phyloP scores from a whole-genome alignment of 1,284 basidiomycete species.

The Naganishia albida region DNA sequence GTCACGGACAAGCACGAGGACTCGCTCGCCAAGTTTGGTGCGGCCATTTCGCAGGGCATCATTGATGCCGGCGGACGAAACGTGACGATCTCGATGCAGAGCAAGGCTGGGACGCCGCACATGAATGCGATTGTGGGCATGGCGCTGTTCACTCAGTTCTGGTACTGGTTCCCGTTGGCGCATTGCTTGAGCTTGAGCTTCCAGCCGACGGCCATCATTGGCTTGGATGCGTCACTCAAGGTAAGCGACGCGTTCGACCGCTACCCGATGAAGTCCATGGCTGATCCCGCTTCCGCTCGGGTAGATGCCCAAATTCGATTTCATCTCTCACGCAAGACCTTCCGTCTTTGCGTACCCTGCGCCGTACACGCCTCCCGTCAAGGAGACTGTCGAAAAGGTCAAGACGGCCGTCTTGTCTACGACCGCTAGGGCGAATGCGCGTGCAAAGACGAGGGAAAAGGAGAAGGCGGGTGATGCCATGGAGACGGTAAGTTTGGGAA shows the following conservation, averaged over 20 bases:
- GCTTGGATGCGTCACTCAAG: conserved; percentile 78
- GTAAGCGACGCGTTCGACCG: conserved; percentile 57
- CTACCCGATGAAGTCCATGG: too few species aligned
- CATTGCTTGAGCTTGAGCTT: conserved; percentile 89
- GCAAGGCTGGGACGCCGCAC: conserved; percentile 81
- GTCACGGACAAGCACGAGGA: conserved; percentile 95
- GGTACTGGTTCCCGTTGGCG: conserved; percentile 99
- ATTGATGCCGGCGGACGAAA: conserved; percentile 96
- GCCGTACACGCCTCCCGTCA: conserved; percentile 79
- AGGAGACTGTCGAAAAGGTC: conserved; percentile 84
- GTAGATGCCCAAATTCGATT: conserved; percentile 85
- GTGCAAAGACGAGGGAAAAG: conserved; percentile 72
- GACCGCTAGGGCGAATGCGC: conserved; percentile 87
- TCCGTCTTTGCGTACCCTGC: conserved; percentile 87
- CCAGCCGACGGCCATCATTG: conserved; percentile 90
- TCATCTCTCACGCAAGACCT: conserved; percentile 80
- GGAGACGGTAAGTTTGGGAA: conserved; percentile 75
- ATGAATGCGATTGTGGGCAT: conserved; percentile 92
- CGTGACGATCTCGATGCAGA: conserved; percentile 87
- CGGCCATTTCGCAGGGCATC: conserved; percentile 88
- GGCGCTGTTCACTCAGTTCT: conserved; percentile 95
- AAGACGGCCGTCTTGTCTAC: conserved; percentile 91
- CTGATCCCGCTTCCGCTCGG: neutral
- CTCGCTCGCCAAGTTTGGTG: conserved; percentile 94
- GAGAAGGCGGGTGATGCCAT: conserved; percentile 74